Percentiles rank a stretch among this genome's conserved stretches.
phyloP scores from a whole-genome alignment of 306 rosid species.

The Dalbergia oliveri region DNA sequence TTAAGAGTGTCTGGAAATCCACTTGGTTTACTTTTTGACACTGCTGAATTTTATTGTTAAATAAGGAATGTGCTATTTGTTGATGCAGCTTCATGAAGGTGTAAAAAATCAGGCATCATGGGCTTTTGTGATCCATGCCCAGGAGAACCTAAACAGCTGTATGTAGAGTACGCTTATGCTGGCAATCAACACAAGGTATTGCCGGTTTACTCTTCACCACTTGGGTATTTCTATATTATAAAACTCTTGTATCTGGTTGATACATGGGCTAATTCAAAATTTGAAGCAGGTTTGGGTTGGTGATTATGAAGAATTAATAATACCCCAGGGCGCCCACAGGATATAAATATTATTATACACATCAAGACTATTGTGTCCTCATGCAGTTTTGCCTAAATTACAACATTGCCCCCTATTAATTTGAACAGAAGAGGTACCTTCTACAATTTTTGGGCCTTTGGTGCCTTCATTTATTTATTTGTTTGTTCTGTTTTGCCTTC shows the following conservation, averaged over 20 bases:
- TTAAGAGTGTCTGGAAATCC: background rate
- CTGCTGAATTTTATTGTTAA: background rate
- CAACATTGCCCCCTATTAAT: conserved; percentile 31
- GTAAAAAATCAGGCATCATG: conserved; percentile 97
- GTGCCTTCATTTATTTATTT: conserved; percentile 28
- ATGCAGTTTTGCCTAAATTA: conserved; percentile 57
- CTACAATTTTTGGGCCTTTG: conserved; percentile 43
- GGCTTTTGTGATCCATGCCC: conserved; percentile 97
- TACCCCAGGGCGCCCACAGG: conserved; percentile 70
- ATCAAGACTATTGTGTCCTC: conserved; percentile 48
- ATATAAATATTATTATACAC: conserved; percentile 54
- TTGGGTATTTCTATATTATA: background rate
- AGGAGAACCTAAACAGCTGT: conserved; percentile 76
- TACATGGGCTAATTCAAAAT: conserved; percentile 38
- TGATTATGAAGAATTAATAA: conserved; percentile 72
- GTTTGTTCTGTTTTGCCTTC: background rate
- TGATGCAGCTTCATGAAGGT: conserved; percentile 89
- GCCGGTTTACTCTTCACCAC: background rate
- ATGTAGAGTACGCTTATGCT: conserved; percentile 74
- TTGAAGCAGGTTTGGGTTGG: conserved; percentile 71
- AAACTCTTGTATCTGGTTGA: conserved; percentile 25
- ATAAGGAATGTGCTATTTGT: conserved; percentile 37
- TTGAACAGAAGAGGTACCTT: conserved; percentile 46
- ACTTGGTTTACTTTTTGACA: conserved; percentile 15
- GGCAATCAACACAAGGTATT: conserved; percentile 73